Percentiles rank a stretch among this genome's conserved stretches.
These are phyloP conservation scores for Microdochium nivale DNA, from an alignment of 2,329 filamentous ascomycete genomes.

Conservation along the genomic window DNA sequence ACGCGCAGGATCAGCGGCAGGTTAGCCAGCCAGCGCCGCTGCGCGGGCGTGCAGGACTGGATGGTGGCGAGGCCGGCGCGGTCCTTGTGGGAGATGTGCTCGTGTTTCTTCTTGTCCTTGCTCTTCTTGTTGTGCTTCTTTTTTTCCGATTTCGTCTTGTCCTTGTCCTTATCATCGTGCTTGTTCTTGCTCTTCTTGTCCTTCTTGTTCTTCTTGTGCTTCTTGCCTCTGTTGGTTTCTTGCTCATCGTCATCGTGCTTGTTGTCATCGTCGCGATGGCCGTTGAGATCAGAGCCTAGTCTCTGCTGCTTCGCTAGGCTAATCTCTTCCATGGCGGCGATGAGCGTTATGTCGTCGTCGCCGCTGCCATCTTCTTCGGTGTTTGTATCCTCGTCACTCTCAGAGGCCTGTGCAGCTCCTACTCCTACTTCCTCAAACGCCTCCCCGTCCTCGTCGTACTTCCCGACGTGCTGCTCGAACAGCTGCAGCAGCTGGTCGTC, in stretches of 20 bases:
- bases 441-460: conserved; percentile 14
- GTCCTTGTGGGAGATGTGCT: conserved; percentile 23
- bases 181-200: neutral
- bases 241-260: neutral
- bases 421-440: conserved; percentile 14
- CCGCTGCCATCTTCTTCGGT: neutral
- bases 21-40: conserved; percentile 59
- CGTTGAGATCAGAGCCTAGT: too few relatives aligned
- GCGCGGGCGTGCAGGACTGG: conserved; percentile 42
- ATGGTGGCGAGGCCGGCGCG: conserved; percentile 43
- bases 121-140: conserved; percentile 6
- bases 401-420: conserved; percentile 10
- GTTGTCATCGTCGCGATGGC: neutral
- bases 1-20: conserved; percentile 74
- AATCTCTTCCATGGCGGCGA: too few relatives aligned
- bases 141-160: conserved; percentile 1
- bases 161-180: conserved; percentile 7
- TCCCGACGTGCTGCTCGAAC: conserved; percentile 12
- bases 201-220: conserved; percentile 1
- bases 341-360: neutral
- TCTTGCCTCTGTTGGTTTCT: conserved; percentile 11
- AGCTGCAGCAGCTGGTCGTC: conserved; percentile 77
- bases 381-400: conserved; percentile 4
- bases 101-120: conserved; percentile 9
- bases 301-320: too few relatives aligned